Percentiles rank a stretch among this genome's conserved stretches.
Evolutionary conservation across 2,329 filamentous ascomycete species (phyloP).

Genomic region (Claviceps sp.): DNA sequence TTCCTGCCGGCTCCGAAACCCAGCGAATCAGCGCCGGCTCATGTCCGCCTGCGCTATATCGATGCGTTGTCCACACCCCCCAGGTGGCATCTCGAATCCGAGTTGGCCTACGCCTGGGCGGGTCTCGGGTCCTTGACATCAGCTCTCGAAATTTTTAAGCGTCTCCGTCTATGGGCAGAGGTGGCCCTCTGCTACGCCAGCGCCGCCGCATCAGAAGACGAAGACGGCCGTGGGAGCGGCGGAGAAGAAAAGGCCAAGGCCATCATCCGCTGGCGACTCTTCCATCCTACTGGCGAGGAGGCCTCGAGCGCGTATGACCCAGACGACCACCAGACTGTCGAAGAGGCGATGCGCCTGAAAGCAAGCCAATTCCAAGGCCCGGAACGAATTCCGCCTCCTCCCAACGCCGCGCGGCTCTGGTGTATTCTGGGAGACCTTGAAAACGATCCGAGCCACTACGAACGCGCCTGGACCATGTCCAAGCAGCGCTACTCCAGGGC

Average conservation of each 20-base stretch:
- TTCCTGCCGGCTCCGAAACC: constrained; percentile 69
- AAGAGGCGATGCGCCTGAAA: constrained; percentile 43
- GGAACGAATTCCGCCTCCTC: constrained; percentile 54
- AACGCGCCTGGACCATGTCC: constrained; percentile 79
- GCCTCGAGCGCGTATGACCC: constrained; percentile 21
- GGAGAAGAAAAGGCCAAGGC: constrained; percentile 68
- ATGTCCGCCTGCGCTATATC: constrained; percentile 68
- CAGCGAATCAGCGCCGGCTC: constrained; percentile 63
- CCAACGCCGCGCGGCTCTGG: constrained; percentile 76
- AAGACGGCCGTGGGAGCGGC: constrained; percentile 37
- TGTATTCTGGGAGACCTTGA: constrained; percentile 91
- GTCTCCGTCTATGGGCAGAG: constrained; percentile 87
- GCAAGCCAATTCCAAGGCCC: constrained; percentile 43
- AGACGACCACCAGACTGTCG: constrained; percentile 38
- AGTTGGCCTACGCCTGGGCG: constrained; percentile 88
- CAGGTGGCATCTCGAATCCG: constrained; percentile 86
- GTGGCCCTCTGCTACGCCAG: constrained; percentile 77
- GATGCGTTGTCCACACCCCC: constrained; percentile 75
- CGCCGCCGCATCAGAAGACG: constrained; percentile 43
- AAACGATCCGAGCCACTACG: constrained; percentile 58
- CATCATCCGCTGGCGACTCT: constrained; percentile 68
- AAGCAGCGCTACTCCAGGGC: constrained; percentile 70
- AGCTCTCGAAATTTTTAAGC: constrained; percentile 90
- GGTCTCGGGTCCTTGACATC: constrained; percentile 75
- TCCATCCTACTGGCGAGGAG: constrained; percentile 41